phyloP scores from a whole-genome alignment of 495 filamentous ascomycete species.

The Margaritispora aquatica region DNA sequence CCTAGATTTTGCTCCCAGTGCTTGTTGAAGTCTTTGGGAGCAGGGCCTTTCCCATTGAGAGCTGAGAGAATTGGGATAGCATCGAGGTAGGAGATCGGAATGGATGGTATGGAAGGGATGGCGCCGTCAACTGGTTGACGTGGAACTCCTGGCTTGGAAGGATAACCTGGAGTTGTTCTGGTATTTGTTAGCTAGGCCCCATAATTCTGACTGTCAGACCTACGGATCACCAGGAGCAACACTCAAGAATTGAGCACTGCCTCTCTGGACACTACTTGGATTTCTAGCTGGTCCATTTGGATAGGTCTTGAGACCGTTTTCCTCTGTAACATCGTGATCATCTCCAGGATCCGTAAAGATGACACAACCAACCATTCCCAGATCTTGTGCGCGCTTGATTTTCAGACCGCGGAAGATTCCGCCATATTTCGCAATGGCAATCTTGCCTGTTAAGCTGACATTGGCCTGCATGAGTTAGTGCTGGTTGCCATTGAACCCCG shows the following conservation, averaged over 20 bases:
- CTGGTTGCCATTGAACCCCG: not conserved
- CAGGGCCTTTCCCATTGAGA: constrained; percentile 81
- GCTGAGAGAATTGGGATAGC: constrained; percentile 80
- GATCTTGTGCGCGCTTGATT: constrained; percentile 84
- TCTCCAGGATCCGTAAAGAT: constrained; percentile 88
- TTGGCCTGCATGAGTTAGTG: constrained; percentile 39
- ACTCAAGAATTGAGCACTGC: constrained; percentile 83
- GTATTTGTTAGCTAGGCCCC: not conserved
- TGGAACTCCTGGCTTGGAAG: constrained; percentile 85
- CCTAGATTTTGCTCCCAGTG: constrained; percentile 66
- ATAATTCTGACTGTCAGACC: constrained; percentile 13
- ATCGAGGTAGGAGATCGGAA: constrained; percentile 86
- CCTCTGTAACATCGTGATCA: constrained; percentile 74
- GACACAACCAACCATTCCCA: constrained; percentile 83
- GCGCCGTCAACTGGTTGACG: constrained; percentile 59
- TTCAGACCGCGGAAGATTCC: constrained; percentile 85
- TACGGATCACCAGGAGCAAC: constrained; percentile 54
- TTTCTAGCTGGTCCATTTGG: constrained; percentile 84
- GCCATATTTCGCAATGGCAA: constrained; percentile 84
- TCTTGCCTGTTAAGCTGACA: constrained; percentile 73
- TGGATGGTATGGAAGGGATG: constrained; percentile 82
- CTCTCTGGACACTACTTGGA: constrained; percentile 84
- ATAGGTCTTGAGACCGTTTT: constrained; percentile 74
- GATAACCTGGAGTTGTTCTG: constrained; percentile 84
- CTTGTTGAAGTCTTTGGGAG: constrained; percentile 68